Evolutionary conservation across 495 filamentous ascomycete species (phyloP), one percentile per base, ranked within the genome.

Genomic region (Amphirosellinia nigrospora): DNA sequence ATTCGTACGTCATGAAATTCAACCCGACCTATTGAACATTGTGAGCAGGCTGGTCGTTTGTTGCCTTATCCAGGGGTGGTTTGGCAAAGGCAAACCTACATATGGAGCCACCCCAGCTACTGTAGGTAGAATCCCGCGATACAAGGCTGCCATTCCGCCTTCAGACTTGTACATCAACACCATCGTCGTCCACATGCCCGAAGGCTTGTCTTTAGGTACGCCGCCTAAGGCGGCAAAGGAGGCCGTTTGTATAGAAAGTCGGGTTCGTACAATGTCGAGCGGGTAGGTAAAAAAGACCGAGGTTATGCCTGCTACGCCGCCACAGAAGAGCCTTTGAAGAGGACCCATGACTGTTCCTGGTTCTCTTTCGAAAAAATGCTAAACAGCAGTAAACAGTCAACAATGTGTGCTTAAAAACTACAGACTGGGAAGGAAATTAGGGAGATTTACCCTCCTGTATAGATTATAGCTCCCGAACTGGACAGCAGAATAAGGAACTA

Each of bases 1-100:
- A 89, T 80, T 99, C 96, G 79, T 99, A 99, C 30, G 90, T 92
- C 93, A 98, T 98, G 83, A 99, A 99, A 79, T 98, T 99, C 58
- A 99, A 83, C 38, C 96, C 96, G 56, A 97, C 94, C 92, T 97
- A 73, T 58, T 62, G 36, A 11, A 52, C 43, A 32, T n/a, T n/a
- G 75, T 82, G 66, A 82, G 74, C 50, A 50, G 39, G n/a, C 39
- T 50, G 30, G 23, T 16, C 21, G 16, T 39, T 38, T 45, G 7
- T 56, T 26, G 26, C 19, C 32, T 28, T 58, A 6, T 15, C 21
- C 4, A 6, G 16, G 8, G 58, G 36, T 9, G 58, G 36, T 9
- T 36, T 1, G 6, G 23, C 26, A 53, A 53, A 26, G 45, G 2
- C 61, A 73, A 62, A 55, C 43, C 64, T 82, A 96, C 94, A 79